Percentiles rank a stretch among this genome's conserved stretches.
Conservation (phyloP, 176 grass and related monocot genomes). For the Dendrocalamus sinicus region DNA sequence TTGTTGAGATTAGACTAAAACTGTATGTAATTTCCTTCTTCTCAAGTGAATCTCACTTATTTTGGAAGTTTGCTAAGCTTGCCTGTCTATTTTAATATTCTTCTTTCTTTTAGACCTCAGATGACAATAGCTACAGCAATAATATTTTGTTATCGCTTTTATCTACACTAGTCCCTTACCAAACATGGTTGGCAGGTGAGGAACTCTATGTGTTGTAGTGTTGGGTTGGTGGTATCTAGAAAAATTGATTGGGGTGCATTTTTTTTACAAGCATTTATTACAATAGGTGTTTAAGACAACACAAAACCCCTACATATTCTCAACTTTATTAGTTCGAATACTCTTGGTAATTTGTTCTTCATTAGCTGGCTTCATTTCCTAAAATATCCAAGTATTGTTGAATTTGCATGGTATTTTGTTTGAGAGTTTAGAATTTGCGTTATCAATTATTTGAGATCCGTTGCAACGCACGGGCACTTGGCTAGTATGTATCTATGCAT, state of each 20-base stretch:
- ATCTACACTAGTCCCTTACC: conserved; percentile 77
- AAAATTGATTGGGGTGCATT: background rate
- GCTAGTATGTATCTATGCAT: too few relatives aligned
- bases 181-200: conserved; percentile 95
- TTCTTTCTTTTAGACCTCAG: conserved; percentile 52
- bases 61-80: conserved; percentile 10
- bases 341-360: background rate
- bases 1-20: conserved; percentile 71
- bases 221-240: background rate
- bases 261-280: conserved; percentile 5
- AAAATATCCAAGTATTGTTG: conserved; percentile 11
- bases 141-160: conserved; percentile 83
- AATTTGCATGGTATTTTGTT: background rate
- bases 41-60: background rate
- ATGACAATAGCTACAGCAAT: conserved; percentile 68
- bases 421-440: too few relatives aligned
- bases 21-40: conserved; percentile 50
- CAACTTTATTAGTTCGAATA: background rate
- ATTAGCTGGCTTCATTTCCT: background rate
- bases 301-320: conserved; percentile 5
- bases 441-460: too few relatives aligned
- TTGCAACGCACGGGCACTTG: too few relatives aligned
- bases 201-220: conserved; percentile 24
- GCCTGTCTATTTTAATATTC: conserved; percentile 23
- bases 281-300: background rate